phyloP scores from a whole-genome alignment of 2,329 filamentous ascomycete genomes.

The Talaromyces sp. region DNA sequence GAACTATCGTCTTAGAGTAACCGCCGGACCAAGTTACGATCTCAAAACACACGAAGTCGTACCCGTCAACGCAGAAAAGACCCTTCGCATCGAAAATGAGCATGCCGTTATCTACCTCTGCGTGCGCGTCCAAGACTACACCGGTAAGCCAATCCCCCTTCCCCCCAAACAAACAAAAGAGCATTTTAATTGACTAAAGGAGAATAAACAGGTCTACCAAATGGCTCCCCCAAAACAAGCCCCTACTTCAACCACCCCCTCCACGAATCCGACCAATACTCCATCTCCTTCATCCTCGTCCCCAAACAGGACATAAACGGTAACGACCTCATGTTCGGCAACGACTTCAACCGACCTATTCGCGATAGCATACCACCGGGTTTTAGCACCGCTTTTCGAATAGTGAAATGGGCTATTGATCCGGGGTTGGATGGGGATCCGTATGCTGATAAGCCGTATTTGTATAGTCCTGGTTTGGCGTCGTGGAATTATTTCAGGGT shows the following conservation, averaged over 20 bases:
- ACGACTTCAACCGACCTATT: conserved; percentile 92
- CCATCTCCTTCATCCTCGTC: conserved; percentile 74
- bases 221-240: conserved; percentile 65
- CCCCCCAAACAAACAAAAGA: neutral
- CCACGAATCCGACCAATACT: conserved; percentile 78
- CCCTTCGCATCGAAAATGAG: conserved; percentile 62
- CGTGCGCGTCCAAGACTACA: conserved; percentile 69
- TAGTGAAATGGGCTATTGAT: conserved; percentile 89
- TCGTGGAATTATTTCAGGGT: conserved; percentile 76
- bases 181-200: neutral
- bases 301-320: conserved; percentile 68
- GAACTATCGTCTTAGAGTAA: conserved; percentile 73
- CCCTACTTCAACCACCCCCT: conserved; percentile 72
- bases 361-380: conserved; percentile 81
- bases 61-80: conserved; percentile 68
- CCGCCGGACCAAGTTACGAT: conserved; percentile 76
- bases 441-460: conserved; percentile 78
- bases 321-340: conserved; percentile 81
- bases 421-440: conserved; percentile 87
- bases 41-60: conserved; percentile 68
- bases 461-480: conserved; percentile 79
- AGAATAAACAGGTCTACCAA: conserved; percentile 64
- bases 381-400: conserved; percentile 77
- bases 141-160: conserved; percentile 31
- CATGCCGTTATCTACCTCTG: conserved; percentile 67